Evolutionary conservation across 2,329 filamentous ascomycete species (phyloP), one percentile per base, ranked within the genome.

Genomic region (Paraphoma chrysanthemicola): DNA sequence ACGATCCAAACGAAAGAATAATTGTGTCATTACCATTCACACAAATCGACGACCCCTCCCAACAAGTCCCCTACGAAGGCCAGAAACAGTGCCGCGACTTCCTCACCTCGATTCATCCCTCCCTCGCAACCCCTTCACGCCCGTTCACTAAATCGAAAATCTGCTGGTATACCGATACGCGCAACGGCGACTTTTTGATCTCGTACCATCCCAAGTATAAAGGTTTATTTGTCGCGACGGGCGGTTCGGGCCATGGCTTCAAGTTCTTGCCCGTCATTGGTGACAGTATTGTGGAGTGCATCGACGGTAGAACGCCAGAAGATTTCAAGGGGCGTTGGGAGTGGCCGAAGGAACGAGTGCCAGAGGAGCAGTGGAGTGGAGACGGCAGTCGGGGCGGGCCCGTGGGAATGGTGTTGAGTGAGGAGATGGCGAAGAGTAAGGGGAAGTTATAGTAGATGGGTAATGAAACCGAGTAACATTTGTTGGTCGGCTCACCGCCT

Each of bases 301-400:
- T 87, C 63, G 72, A 70, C 67, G 77, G 56, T 3, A 72, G 60
- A 70, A 78, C 69, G 50, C 74, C 74, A 0, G 71, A 72, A 3
- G 83, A 84, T 50, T 85, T 92, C 64, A 78, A 78, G 38, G 81
- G 82, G 30, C 91, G 89, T 82, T 92, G 87, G 81, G 80, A 80
- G 51, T 83, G 85, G 66, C 80, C 80, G 8, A 59, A 65, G 59
- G 72, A 79, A 60, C 79, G 75, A 43, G 53, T 79, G 63, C 49
- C 74, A 3, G 66, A 79, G 61, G 72, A 70, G 17, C 18, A 55
- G 57, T 78, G 76, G 75, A 63, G 55, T 12, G 74, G 74, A 6
- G 77, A 78, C 64, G 77, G 76, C 54, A 75, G 71, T 50, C 56
- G 77, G 5, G 75, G 73, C 36, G 78, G 78, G 7, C 62, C 77